These are phyloP conservation scores for Kickxella alabastrina DNA, from an alignment of 192 early-diverging fungal genomes.

Conservation along the genomic window DNA sequence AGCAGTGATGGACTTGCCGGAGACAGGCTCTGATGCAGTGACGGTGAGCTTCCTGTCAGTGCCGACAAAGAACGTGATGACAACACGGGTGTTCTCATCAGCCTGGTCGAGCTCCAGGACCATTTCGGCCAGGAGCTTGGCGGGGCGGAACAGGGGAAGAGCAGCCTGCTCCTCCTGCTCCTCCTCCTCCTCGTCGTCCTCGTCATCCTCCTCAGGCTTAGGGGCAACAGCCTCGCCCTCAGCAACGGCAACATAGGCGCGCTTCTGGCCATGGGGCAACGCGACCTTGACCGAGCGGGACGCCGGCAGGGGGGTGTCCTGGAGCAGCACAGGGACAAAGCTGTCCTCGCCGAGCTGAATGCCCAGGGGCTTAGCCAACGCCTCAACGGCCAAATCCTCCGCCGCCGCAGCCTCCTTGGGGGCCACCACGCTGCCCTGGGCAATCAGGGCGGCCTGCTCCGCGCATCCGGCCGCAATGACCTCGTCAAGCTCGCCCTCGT, in stretches of 20 bases:
- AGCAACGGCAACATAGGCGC: slow-evolving; percentile 75
- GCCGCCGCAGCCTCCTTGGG: neutral
- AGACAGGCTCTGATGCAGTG: slow-evolving; percentile 43
- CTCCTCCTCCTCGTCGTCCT: slow-evolving; percentile 44
- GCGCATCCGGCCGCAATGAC: slow-evolving; percentile 87
- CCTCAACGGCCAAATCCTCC: slow-evolving; percentile 17
- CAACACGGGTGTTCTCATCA: slow-evolving; percentile 28
- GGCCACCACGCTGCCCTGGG: slow-evolving; percentile 40
- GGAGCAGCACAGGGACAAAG: slow-evolving; percentile 76
- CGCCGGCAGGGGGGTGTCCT: slow-evolving; percentile 82
- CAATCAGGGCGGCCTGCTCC: slow-evolving; percentile 76
- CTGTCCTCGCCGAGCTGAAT: slow-evolving; percentile 65
- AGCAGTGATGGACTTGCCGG: slow-evolving; percentile 42
- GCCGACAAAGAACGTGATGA: slow-evolving; percentile 45
- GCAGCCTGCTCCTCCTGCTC: slow-evolving; percentile 16
- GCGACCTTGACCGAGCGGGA: slow-evolving; percentile 72
- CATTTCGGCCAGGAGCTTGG: slow-evolving; percentile 49
- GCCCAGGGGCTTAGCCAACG: slow-evolving; percentile 69
- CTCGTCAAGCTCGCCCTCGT: slow-evolving; percentile 91
- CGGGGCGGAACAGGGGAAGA: slow-evolving; percentile 29
- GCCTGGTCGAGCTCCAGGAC: slow-evolving; percentile 37
- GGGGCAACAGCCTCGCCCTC: slow-evolving; percentile 68
- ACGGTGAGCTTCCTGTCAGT: slow-evolving; percentile 43
- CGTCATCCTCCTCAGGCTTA: slow-evolving; percentile 51
- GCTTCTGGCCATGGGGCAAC: slow-evolving; percentile 55